phyloP scores from a whole-genome alignment of 306 rosid species.

The Cucurbita maxima region DNA sequence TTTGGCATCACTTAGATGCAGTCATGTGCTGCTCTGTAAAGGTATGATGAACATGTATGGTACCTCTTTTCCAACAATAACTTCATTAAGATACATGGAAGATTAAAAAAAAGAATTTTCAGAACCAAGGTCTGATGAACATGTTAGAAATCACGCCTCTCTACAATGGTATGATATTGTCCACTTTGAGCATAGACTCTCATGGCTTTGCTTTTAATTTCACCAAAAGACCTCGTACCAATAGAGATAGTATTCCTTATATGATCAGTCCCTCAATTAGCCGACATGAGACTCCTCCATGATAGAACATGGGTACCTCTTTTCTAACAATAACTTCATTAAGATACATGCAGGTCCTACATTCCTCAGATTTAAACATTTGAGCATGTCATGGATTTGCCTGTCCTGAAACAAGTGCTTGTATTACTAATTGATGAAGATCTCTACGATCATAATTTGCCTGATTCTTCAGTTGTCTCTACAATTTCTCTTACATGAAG shows the following conservation, averaged over 20 bases:
- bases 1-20: conserved; percentile 94
- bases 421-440: too few species aligned
- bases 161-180: too few species aligned
- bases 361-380: background rate
- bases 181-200: too few species aligned
- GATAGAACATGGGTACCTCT: background rate
- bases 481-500: conserved; percentile 2
- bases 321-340: background rate
- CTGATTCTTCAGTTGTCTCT: background rate
- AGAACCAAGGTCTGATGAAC: background rate
- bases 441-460: background rate
- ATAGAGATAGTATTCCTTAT: too few species aligned
- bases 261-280: too few species aligned
- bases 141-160: background rate
- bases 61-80: background rate
- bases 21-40: conserved; percentile 78
- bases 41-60: conserved; percentile 20
- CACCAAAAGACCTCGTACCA: too few species aligned
- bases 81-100: background rate
- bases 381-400: background rate
- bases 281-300: too few species aligned
- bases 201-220: background rate
- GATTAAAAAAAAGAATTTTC: background rate
- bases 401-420: too few species aligned
- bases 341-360: background rate